Percentiles rank a stretch among this genome's conserved stretches.
These are phyloP conservation scores for Dothistroma septosporum DNA, from an alignment of 2,329 filamentous ascomycete species.

Conservation along the genomic window DNA sequence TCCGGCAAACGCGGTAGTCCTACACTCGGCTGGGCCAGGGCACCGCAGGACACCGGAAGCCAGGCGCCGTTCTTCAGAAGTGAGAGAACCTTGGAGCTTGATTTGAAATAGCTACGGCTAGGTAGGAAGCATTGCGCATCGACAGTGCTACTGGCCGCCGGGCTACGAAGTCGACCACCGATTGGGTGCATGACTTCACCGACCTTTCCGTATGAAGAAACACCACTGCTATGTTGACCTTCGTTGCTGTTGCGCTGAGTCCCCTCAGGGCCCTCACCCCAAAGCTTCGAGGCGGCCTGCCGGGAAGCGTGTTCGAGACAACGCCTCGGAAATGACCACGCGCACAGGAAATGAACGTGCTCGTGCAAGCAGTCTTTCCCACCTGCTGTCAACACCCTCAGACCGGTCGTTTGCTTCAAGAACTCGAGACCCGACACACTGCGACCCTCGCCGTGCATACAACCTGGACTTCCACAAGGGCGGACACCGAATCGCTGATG, in stretches of 20 bases:
- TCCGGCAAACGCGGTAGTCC: not conserved
- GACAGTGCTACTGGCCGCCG: not conserved
- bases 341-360: not conserved
- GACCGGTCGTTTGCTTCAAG: not conserved
- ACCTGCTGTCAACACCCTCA: not conserved
- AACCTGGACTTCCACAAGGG: not conserved
- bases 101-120: not conserved
- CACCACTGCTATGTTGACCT: not conserved
- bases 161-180: not conserved
- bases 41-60: not conserved
- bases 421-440: not conserved
- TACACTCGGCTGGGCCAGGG: not conserved
- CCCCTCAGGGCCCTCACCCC: not conserved
- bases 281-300: not conserved
- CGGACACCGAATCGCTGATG: not conserved
- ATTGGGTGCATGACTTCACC: not conserved
- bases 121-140: not conserved
- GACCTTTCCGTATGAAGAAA: not conserved
- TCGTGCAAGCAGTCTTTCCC: not conserved
- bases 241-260: not conserved
- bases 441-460: not conserved
- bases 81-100: not conserved
- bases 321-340: not conserved
- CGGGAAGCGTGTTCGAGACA: not conserved
- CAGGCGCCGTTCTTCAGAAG: not conserved